Base-by-base conservation (phyloP, 768 basidiomycete species). In the Lactarius quietus region DNA sequence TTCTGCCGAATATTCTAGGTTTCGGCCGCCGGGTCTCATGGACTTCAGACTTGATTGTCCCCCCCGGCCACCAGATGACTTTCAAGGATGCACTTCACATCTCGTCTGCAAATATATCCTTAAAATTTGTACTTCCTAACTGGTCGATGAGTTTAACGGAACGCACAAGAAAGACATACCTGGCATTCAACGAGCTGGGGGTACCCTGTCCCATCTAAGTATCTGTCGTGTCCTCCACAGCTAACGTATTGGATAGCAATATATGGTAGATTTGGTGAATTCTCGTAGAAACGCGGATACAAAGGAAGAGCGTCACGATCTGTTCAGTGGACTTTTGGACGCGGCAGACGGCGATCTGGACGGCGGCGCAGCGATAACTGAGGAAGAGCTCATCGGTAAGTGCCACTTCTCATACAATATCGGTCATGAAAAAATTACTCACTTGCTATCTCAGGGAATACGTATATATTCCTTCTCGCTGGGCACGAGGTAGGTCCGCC, bases 21-120 rank as follows among this genome's bases (percentile, higher is more conserved):
- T 87, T 86, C 69, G 85, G 85, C 3, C 78, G 79, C 38, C 73
- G 72, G 48, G 78, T 84, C 43, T 78, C 80, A 5, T 85, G 82
- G 83, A 74, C 74, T 45, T 81, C 83, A 43, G 78, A 79, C 57
- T 76, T 77, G 15, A 70, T 65, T 5, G 68, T 75, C 4, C 79
- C 83, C 6, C 68, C 76, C 1, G 80, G 81, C 8, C 83, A 86
- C 69, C 63, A 73, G 33, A 73, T 84, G 70, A 74, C 81, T 26
- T 84, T 83, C 75, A 81, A 81, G 66, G 74, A 81, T 36, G 79
- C 84, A 15, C 74, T 85, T 35, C 81, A 81, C 61, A 73, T 74
- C 14, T 78, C 82, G 14, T 76, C 82, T 9, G 73, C 70, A 8
- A 74, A 79, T 56, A 64, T 83, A 6, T 65, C 78, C 45, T 6